phyloP scores from a whole-genome alignment of 2,329 filamentous ascomycete genomes.

The Pseudophaeomoniella oleicola region DNA sequence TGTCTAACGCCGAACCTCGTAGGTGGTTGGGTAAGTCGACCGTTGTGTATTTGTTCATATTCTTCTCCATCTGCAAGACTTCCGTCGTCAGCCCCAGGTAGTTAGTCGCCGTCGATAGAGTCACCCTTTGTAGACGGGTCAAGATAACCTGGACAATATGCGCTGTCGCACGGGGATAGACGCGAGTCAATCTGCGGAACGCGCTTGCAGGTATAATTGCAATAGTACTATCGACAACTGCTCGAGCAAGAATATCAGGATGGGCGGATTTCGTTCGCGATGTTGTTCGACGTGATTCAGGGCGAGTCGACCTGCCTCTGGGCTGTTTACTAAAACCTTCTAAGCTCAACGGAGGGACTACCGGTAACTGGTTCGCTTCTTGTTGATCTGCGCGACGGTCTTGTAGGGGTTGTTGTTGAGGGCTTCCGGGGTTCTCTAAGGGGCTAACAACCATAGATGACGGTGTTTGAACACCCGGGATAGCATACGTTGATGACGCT shows the following conservation, averaged over 20 bases:
- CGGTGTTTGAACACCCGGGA: constrained; percentile 17
- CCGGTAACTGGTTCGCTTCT: constrained; percentile 29
- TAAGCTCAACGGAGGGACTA: constrained; percentile 62
- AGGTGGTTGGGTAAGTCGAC: constrained; percentile 86
- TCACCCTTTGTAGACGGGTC: constrained; percentile 86
- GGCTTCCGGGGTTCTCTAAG: constrained; percentile 15
- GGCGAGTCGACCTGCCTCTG: constrained; percentile 11
- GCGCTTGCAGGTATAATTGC: constrained; percentile 95
- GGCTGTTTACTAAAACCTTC: constrained; percentile 31
- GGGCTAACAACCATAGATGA: constrained; percentile 26
- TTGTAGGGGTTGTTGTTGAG: constrained; percentile 4
- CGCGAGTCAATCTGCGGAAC: constrained; percentile 77
- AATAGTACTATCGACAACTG: constrained; percentile 92
- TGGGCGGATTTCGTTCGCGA: constrained; percentile 58
- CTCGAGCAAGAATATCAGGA: constrained; percentile 91
- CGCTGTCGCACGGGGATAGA: constrained; percentile 90
- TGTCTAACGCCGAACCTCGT: constrained; percentile 64
- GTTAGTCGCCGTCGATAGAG: constrained; percentile 82
- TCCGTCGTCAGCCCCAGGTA: constrained; percentile 88
- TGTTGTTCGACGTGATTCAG: constrained; percentile 20
- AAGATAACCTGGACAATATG: constrained; percentile 97
- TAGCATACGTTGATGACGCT: constrained; percentile 19
- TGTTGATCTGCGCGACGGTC: neutral
- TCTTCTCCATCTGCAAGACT: constrained; percentile 79
- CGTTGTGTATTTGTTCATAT: constrained; percentile 84